Evolutionary conservation across 164 flowering plant genomes (phyloP).

Genomic region (Magnolia kwangsiensis): DNA sequence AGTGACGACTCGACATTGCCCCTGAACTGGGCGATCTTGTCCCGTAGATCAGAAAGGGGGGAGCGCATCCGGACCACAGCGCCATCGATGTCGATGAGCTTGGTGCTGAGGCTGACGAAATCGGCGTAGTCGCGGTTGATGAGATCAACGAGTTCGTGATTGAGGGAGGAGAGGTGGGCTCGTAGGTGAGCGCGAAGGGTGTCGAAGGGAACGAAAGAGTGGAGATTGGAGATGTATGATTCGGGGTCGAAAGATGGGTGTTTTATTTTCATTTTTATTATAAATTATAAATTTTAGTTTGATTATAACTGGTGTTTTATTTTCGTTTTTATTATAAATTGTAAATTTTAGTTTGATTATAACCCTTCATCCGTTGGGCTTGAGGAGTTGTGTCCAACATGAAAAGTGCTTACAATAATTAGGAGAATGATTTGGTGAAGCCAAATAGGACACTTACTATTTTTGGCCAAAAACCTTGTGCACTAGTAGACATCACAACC

Average conservation of each 20-base stretch:
- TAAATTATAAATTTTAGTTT: too few relatives aligned
- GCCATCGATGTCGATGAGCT: slow-evolving; percentile 84
- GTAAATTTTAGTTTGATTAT: too few relatives aligned
- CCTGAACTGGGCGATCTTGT: slow-evolving; percentile 52
- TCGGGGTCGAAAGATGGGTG: slow-evolving; percentile 66
- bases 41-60: slow-evolving; percentile 72
- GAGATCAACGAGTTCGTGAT: slow-evolving; percentile 81
- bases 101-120: slow-evolving; percentile 89
- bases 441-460: too few relatives aligned
- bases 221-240: slow-evolving; percentile 83
- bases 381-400: too few relatives aligned
- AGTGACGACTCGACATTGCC: slow-evolving; percentile 25
- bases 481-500: too few relatives aligned
- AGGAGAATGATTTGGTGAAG: too few relatives aligned
- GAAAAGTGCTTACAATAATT: too few relatives aligned
- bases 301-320: too few relatives aligned
- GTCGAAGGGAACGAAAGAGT: slow-evolving; percentile 91
- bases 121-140: slow-evolving; percentile 92
- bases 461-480: too few relatives aligned
- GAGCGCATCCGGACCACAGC: slow-evolving; percentile 89
- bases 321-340: too few relatives aligned
- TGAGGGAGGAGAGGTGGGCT: slow-evolving; percentile 69
- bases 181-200: slow-evolving; percentile 86
- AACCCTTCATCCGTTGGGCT: too few relatives aligned
- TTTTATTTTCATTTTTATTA: too few relatives aligned